Conservation (phyloP, 1,284 basidiomycete species). For the Sporisorium sorghi region DNA sequence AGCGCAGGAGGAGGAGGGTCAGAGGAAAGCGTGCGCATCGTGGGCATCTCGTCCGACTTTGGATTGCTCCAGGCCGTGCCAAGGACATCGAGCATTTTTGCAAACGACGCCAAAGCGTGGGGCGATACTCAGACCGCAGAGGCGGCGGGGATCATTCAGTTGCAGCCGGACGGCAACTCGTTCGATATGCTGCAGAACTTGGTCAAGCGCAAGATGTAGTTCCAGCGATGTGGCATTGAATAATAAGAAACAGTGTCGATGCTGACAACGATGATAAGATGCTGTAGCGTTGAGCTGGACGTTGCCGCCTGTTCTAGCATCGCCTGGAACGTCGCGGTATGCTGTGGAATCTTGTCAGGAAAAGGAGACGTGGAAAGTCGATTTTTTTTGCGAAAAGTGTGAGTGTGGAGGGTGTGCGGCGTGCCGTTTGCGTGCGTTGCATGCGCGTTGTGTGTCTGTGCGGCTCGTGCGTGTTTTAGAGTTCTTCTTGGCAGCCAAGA, state of each 20-base stretch:
- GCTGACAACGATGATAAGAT: too few species aligned
- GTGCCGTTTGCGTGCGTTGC: constrained; percentile 2
- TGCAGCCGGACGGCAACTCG: constrained; percentile 95
- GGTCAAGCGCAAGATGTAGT: constrained; percentile 77
- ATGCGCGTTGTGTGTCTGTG: neutral
- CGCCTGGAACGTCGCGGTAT: constrained; percentile 36
- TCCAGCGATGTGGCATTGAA: too few species aligned
- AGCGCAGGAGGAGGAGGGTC: neutral
- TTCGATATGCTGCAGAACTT: constrained; percentile 94
- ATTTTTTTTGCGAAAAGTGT: too few species aligned
- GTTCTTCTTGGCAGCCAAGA: neutral
- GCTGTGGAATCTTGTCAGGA: constrained; percentile 10
- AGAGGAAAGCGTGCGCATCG: constrained; percentile 77
- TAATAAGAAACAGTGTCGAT: too few species aligned
- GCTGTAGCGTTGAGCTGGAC: too few species aligned
- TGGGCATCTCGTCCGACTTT: constrained; percentile 86
- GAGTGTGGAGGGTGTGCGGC: constrained; percentile 24
- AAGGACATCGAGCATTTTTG: constrained; percentile 35
- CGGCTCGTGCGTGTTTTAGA: constrained; percentile 14
- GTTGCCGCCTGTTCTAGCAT: constrained; percentile 18
- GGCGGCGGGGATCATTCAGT: constrained; percentile 70
- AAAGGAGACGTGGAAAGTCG: constrained; percentile 13
- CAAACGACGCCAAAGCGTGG: constrained; percentile 53
- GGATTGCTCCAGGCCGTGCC: constrained; percentile 87
- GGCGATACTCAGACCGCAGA: constrained; percentile 22